Evolutionary conservation across 768 basidiomycete genomes (phyloP), one percentile per base, ranked within the genome.

Genomic region (Amanita inopinata): DNA sequence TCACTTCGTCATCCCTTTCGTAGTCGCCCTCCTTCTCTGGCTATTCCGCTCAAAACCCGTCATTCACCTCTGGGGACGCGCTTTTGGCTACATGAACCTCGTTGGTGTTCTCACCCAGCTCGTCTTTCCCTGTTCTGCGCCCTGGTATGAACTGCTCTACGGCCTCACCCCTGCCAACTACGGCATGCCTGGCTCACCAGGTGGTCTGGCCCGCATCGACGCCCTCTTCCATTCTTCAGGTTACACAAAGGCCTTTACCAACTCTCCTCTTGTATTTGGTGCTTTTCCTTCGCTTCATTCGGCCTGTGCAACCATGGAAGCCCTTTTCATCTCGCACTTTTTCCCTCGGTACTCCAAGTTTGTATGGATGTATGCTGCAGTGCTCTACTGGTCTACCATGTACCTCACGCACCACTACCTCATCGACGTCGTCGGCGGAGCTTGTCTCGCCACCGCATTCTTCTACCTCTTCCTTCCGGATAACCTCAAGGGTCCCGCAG

Each of bases 331-430:
- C 41, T 79, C 85, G 14, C 91, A 98, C 63, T 97, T 98, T 65
- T 98, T 97, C 76, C 87, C 89, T 0, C 70, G 73, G 47, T 71
- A 70, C 23, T 68, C 75, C 1, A 66, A 65, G 2, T 80, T 71
- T 50, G 78, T 80, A 17, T 97, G 91, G 88, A 67, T 63, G 1
- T 99, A 98, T 62, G 81, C 80, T 2, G 79, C 76, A 4, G 64
- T 88, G 12, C 74, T 99, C 3, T 98, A 94, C 60, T 99, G 96
- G 96, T 82, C 88, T 7, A 97, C 94, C 17, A 98, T 98, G 94
- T 97, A 94, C 67, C 83, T 94, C 53, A 89, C 88, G 3, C 91
- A 96, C 61, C 94, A 98, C 66, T 98, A 98, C 69, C 83, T 99
- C 56, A 92, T 99, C 64, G 96, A 99, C 57, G 88, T 97, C 57